phyloP scores from a whole-genome alignment of 306 rosid genomes.

The Quercus suber region DNA sequence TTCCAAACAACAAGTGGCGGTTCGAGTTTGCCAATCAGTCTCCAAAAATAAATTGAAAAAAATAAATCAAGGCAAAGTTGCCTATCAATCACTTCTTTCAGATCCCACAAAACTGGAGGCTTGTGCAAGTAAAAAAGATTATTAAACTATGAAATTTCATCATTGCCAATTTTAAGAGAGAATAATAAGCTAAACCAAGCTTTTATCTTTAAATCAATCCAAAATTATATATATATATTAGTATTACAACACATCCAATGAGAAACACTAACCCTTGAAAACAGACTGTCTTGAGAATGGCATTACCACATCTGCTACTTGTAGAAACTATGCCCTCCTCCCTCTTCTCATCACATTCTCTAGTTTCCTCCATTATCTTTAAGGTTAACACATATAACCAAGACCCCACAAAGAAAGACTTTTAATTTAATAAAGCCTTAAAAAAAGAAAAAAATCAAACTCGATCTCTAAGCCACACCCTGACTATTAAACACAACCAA shows the following conservation, averaged over 20 bases:
- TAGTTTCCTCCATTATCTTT: conserved; percentile 15
- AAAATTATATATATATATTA: not conserved
- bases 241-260: not conserved
- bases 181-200: not conserved
- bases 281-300: conserved; percentile 14
- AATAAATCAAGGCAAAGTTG: too few relatives aligned
- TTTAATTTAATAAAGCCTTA: not conserved
- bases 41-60: too few relatives aligned
- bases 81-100: too few relatives aligned
- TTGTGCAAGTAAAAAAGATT: too few relatives aligned
- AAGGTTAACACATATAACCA: not conserved
- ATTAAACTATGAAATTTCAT: too few relatives aligned
- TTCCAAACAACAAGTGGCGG: too few relatives aligned
- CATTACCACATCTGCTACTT: conserved; percentile 12
- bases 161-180: too few relatives aligned
- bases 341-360: not conserved
- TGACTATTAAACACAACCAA: not conserved
- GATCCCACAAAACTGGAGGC: too few relatives aligned
- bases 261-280: conserved; percentile 19
- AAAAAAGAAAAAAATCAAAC: not conserved
- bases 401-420: not conserved
- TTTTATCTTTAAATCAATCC: not conserved
- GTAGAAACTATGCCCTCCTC: conserved; percentile 1
- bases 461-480: not conserved
- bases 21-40: too few relatives aligned